These are phyloP conservation scores for Narthecium ossifragum DNA, from an alignment of 106 monocot species.

Conservation along the genomic window DNA sequence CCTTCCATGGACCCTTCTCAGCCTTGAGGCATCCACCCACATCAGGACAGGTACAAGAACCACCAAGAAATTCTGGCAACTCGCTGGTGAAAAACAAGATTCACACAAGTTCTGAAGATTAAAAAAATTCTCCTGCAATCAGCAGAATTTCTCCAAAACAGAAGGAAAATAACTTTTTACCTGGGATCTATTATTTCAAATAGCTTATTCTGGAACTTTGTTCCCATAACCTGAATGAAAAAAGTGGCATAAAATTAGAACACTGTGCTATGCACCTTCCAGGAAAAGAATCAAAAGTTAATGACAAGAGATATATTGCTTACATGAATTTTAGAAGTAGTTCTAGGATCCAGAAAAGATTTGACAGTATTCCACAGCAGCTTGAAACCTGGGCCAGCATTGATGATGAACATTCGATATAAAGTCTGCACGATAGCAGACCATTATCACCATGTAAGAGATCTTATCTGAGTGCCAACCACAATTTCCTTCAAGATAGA, in stretches of 20 bases:
- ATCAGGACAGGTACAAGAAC: conserved; percentile 38
- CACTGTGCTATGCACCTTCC: background rate
- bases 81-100: conserved; percentile 26
- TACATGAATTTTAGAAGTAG: conserved; percentile 64
- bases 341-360: conserved; percentile 64
- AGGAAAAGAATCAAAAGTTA: background rate
- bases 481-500: too few relatives aligned
- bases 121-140: background rate
- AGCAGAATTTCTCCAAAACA: background rate
- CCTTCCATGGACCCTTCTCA: conserved; percentile 41
- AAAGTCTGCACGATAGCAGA: conserved; percentile 53
- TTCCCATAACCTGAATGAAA: conserved; percentile 50
- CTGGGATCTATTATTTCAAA: conserved; percentile 59
- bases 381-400: conserved; percentile 62
- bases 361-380: conserved; percentile 55
- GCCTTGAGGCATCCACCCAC: conserved; percentile 44
- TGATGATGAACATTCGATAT: conserved; percentile 56
- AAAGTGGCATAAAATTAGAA: conserved; percentile 1
- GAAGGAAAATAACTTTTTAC: conserved; percentile 16
- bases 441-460: too few relatives aligned
- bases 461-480: too few relatives aligned
- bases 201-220: conserved; percentile 51
- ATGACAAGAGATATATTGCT: background rate
- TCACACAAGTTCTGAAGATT: background rate
- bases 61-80: conserved; percentile 70